Base-by-base conservation (phyloP, 371 early-diverging fungal species). In the Blakeslea trispora region DNA sequence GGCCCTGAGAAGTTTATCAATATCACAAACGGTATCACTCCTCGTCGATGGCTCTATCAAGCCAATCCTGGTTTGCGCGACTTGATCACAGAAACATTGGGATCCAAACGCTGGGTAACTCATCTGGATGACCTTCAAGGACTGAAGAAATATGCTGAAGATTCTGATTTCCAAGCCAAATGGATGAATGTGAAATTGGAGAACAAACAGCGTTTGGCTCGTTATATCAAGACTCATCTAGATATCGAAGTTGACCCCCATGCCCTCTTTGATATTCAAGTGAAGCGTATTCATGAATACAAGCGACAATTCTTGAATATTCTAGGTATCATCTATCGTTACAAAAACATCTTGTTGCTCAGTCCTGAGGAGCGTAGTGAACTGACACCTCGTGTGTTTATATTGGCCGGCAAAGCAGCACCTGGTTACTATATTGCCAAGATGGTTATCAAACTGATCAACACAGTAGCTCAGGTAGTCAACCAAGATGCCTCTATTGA, bases 281-380 rank as follows among this genome's bases (percentile, higher is more conserved):
- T 94, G 62, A 95, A 93, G 81, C 91, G 96, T 75, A 89, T 96
- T 63, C 96, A 96, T 73, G 96, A 96, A 77, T 96, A 96, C 77
- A 96, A 96, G 81, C 91, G 96, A 53, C 96, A 96, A 79, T 92
- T 94, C 69, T 91, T 96, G 93, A 96, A 96, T 75, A 95, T 96
- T 62, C 70, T 96, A 31, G 75, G 86, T 48, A 93, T 94, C 49
- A 93, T 95, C 65, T 84, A 93, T 71, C 92, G 94, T 51, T 96
- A 96, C 83, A 72, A 85, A 63, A 61, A 69, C 2, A 75, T 96
- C 61, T 90, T 93, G 79, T 69, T 63, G 17, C 71, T 95, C 86
- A 58, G 83, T 21, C 62, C 82, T 21, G 78, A 77, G 17, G 84
- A 90, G 58, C 81, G 81, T 53, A 68, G 69, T 13, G 71, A 84